phyloP scores from a whole-genome alignment of 139 green algal species.

The Asterochloris sp. region DNA sequence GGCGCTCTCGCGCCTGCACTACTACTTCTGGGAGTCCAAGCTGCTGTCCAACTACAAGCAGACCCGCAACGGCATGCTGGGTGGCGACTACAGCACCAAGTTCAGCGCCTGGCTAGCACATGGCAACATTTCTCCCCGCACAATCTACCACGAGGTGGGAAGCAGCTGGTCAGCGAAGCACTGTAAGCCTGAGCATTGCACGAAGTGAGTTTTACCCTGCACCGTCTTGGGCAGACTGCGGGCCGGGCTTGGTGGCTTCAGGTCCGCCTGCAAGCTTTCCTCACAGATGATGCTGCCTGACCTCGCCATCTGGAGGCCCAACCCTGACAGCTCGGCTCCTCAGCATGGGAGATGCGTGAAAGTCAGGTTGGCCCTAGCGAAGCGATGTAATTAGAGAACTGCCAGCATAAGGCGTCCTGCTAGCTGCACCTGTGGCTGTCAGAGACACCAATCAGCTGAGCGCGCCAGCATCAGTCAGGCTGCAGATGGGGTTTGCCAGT shows the following conservation, averaged over 20 bases:
- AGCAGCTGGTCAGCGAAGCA: background rate
- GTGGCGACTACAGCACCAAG: slow-evolving; percentile 93
- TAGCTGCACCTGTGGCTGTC: too few species aligned
- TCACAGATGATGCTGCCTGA: too few species aligned
- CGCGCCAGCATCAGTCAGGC: too few species aligned
- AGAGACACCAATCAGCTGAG: too few species aligned
- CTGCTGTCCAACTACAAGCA: slow-evolving; percentile 74
- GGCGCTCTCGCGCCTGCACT: slow-evolving; percentile 81
- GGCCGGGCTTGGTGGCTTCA: background rate
- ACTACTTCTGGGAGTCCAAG: slow-evolving; percentile 93
- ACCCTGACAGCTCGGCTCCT: too few species aligned
- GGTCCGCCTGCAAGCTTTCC: background rate
- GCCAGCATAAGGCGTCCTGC: too few species aligned
- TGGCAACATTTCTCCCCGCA: slow-evolving; percentile 87
- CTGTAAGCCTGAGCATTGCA: background rate
- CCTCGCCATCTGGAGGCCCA: too few species aligned
- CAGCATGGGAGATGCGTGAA: too few species aligned
- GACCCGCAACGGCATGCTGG: slow-evolving; percentile 93
- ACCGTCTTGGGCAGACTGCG: background rate
- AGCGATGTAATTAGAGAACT: too few species aligned
- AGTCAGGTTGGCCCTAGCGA: too few species aligned
- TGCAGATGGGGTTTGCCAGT: too few species aligned
- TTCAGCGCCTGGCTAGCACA: slow-evolving; percentile 85
- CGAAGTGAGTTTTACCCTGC: too few species aligned
- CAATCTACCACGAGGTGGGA: slow-evolving; percentile 49